Evolutionary conservation across 2,329 filamentous ascomycete genomes (phyloP), one percentile per base, ranked within the genome.

Genomic region (Aspergillus sp.): DNA sequence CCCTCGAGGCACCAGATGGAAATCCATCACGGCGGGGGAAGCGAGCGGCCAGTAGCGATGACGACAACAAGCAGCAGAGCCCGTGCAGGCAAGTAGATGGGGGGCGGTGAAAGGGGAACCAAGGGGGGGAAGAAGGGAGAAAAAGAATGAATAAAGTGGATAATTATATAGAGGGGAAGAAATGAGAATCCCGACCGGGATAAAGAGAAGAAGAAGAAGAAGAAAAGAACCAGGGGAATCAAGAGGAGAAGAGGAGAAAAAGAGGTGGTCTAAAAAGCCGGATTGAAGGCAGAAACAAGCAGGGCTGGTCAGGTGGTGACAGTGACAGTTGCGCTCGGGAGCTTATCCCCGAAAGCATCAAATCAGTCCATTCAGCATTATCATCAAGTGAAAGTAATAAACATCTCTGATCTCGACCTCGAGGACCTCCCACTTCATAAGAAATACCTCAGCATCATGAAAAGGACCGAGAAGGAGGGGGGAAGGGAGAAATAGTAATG

Each of bases 1-100:
- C 57, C 77, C 77, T 39, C 75, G 71, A 63, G 78, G 77, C 49
- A 79, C 72, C 27, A 81, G 73, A 67, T 73, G 73, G 66, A 78
- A 77, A 64, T 79, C 77, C 75, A 79, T 76, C 54, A 63, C 71
- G 63, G 54, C 41, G 49, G 30, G 27, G 41, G 51, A 25, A 23
- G 54, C 23, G 15, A 10, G 19, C 41, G 41, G 19, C 10, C 41
- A 23, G 38, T 36, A 25, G 32, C 38, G 47, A 52, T 41, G 42
- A 32, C 32, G 32, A 36, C 32, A 25, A 49, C 19, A 50, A 21
- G 8, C 27, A 61, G 36, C 25, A 50, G 5, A 41, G 57, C 19
- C 32, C 10, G 41, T 47, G n/a, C 19, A n/a, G 53, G 21, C 25
- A 6, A 44, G 2, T 7, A 21, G 17, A 38, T 32, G 27, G 11